Evolutionary conservation across 202 grass and related monocot species (phyloP), one percentile per base, ranked within the genome.

Genomic region (Schoenoplectus triqueter): DNA sequence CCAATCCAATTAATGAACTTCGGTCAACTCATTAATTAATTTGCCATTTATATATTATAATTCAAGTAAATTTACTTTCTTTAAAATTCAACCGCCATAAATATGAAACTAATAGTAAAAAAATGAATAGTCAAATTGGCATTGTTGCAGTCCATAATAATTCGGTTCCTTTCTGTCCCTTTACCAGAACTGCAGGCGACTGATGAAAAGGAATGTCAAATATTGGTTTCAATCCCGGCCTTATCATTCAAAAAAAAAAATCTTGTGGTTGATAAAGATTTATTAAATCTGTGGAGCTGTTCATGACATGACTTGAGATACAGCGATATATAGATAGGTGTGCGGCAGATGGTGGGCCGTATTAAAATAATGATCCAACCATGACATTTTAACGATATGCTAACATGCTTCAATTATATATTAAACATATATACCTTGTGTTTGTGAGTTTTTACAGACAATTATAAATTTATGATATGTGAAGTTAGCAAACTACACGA

Each of bases 241-340:
- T 74, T 73, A 52, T 31, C 48, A 78, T 78, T 59, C n/a, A 51
- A 50, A 49, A 73, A 71, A 71, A 69, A 22, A 13, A 2, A 31
- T 73, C 15, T 49, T 75, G 50, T 14, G 54, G 14, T 78, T 45
- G 54, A 61, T 57, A 78, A 78, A 61, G 75, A 54, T 60, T 44
- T 9, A 44, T 61, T 78, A 57, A 78, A 78, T 78, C 54, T 60
- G 40, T 57, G 73, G 9, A 54, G 13, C 75, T 78, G 73, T 78
- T 78, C 75, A 61, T 78, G 75, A 78, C 75, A 61, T 78, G 75
- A 78, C 75, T 61, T 60, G 54, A 61, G 54, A 78, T 59, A 78
- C 75, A 78, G 52, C 52, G 14, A 61, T 55, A 61, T 51, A 45
- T 70, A 39, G 17, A 10, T 31, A 76, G 72, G 3, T 17, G 54